Conservation (phyloP, 2,329 filamentous ascomycete species). For the Trichoderma guizhouense region DNA sequence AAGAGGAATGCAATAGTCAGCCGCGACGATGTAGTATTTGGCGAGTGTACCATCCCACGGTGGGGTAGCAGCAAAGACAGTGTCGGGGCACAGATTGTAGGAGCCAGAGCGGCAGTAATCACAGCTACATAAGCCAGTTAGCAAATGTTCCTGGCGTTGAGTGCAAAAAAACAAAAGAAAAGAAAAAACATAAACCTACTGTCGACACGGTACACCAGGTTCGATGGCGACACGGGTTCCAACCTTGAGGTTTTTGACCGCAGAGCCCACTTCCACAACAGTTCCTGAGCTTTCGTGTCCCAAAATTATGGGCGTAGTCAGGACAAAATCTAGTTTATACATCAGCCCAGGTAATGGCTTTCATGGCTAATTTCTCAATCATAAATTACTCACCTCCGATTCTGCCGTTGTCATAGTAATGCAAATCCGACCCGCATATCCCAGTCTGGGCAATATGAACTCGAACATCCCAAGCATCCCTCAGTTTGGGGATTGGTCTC, state of each 20-base stretch:
- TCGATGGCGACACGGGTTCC: not conserved
- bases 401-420: not conserved
- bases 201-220: not conserved
- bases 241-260: constrained; percentile 32
- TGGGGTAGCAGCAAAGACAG: not conserved
- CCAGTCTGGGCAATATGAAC: not conserved
- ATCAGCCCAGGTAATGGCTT: not conserved
- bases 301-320: constrained; percentile 43
- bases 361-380: not conserved
- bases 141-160: not conserved
- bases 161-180: not conserved
- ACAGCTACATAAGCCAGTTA: not conserved
- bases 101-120: not conserved
- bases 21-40: not conserved
- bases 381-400: not conserved
- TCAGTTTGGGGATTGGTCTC: not conserved
- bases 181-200: not conserved
- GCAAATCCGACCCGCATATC: not conserved
- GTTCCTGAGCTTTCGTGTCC: constrained; percentile 46
- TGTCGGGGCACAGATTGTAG: not conserved
- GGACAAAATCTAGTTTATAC: constrained; percentile 35
- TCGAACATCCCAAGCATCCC: not conserved
- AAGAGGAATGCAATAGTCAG: not conserved
- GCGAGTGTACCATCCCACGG: not conserved
- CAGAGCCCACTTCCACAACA: constrained; percentile 39